These are phyloP conservation scores for Phytophthora pinifolia DNA, from an alignment of 352 stramenopile species.

Conservation along the genomic window DNA sequence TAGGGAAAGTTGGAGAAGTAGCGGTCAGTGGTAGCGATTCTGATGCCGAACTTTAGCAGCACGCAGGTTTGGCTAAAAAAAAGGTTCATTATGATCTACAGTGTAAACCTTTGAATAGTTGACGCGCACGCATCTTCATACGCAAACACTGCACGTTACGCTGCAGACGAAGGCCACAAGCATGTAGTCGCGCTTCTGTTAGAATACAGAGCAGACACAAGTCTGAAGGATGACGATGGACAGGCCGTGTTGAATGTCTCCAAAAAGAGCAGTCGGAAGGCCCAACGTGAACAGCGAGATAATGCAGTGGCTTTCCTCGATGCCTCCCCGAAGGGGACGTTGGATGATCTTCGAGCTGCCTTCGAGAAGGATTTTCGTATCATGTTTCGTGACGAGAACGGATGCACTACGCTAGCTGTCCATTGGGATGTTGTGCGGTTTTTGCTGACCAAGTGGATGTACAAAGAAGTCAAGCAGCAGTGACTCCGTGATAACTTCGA, in stretches of 20 bases:
- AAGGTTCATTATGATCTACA: too few species aligned
- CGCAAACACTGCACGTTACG: too few species aligned
- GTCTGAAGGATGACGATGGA: neutral
- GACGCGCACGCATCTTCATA: too few species aligned
- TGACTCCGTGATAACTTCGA: too few species aligned
- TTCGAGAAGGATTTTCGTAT: neutral
- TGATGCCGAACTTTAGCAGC: neutral
- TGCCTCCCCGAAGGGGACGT: neutral
- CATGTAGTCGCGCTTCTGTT: neutral
- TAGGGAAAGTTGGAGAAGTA: neutral
- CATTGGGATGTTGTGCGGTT: too few species aligned
- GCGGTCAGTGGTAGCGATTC: neutral
- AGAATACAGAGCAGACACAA: neutral
- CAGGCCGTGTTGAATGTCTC: neutral
- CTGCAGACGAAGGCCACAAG: slow-evolving; percentile 1
- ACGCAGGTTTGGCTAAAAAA: neutral
- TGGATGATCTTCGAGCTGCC: neutral
- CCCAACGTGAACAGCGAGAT: neutral
- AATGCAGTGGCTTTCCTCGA: neutral
- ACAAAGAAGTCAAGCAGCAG: too few species aligned
- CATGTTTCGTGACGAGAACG: neutral
- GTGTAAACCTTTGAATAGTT: too few species aligned
- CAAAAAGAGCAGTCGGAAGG: slow-evolving; percentile 1
- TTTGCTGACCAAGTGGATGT: too few species aligned
- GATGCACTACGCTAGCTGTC: slow-evolving; percentile 3